phyloP scores from a whole-genome alignment of 2,329 filamentous ascomycete species.

The Verticillium longisporum region DNA sequence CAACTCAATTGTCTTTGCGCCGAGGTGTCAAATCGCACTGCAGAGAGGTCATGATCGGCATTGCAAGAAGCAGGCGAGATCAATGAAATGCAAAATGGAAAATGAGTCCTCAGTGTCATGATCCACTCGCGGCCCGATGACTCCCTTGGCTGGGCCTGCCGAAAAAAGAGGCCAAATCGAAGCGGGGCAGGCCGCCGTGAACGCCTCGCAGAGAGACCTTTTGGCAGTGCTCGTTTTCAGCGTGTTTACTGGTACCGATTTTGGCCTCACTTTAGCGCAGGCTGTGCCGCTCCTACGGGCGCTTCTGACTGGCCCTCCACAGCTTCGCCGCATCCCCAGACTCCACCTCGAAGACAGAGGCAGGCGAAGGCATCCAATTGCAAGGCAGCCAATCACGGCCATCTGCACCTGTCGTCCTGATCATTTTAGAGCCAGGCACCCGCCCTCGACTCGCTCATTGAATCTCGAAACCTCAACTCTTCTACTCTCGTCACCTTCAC shows the following conservation, averaged over 20 bases:
- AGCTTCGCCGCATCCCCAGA: not conserved
- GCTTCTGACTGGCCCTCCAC: not conserved
- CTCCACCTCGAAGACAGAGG: not conserved
- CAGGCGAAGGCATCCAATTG: not conserved
- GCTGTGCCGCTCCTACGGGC: not conserved
- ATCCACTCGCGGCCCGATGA: not conserved
- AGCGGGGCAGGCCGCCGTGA: not conserved
- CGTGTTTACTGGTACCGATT: not conserved
- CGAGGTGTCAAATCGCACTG: too few species aligned
- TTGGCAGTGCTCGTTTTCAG: not conserved
- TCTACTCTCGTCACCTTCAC: not conserved
- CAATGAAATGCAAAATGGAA: not conserved
- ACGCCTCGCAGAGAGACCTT: not conserved
- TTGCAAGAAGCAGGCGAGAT: not conserved
- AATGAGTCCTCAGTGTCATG: not conserved
- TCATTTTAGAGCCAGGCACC: not conserved
- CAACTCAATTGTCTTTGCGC: not conserved
- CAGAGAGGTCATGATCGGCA: too few species aligned
- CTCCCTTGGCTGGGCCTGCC: not conserved
- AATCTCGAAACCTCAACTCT: not conserved
- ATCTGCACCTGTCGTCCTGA: not conserved
- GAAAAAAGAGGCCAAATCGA: not conserved
- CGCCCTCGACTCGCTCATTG: not conserved
- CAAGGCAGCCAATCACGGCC: not conserved
- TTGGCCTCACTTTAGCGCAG: not conserved